These are phyloP conservation scores for Fusarium lyarnte DNA, from an alignment of 2,329 filamentous ascomycete genomes.

Conservation along the genomic window DNA sequence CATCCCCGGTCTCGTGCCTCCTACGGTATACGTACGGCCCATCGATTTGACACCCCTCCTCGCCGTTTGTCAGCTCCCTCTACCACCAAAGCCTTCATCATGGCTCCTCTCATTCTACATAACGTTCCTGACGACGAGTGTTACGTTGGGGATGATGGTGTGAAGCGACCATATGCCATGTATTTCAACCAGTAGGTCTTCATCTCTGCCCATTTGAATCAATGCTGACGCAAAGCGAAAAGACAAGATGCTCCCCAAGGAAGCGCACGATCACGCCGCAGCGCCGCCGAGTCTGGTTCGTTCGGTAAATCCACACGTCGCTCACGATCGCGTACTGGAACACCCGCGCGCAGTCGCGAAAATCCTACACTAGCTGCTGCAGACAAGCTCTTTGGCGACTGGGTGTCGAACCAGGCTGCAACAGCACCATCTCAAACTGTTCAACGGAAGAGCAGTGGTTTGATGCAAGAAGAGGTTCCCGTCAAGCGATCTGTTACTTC, in stretches of 20 bases:
- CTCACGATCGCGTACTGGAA: slow-evolving; percentile 70
- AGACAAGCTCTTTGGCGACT: slow-evolving; percentile 69
- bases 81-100: slow-evolving; percentile 43
- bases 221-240: slow-evolving; percentile 8
- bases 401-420: slow-evolving; percentile 60
- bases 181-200: slow-evolving; percentile 68
- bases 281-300: slow-evolving; percentile 68
- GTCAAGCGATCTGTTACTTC: slow-evolving; percentile 49
- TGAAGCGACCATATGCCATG: slow-evolving; percentile 73
- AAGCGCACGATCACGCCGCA: slow-evolving; percentile 60
- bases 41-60: not conserved
- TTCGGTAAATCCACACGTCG: slow-evolving; percentile 74
- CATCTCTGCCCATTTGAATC: not conserved
- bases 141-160: slow-evolving; percentile 71
- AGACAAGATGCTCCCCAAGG: slow-evolving; percentile 64
- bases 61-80: not conserved
- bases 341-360: slow-evolving; percentile 63
- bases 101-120: slow-evolving; percentile 74
- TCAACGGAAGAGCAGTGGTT: slow-evolving; percentile 51
- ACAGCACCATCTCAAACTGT: slow-evolving; percentile 40
- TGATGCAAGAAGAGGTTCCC: slow-evolving; percentile 53
- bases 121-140: slow-evolving; percentile 75
- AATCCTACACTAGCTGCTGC: slow-evolving; percentile 70
- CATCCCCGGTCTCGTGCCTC: not conserved
- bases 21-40: not conserved